Evolutionary conservation across 2,329 filamentous ascomycete genomes (phyloP).

Genomic region (Sporothrix variecibatus): DNA sequence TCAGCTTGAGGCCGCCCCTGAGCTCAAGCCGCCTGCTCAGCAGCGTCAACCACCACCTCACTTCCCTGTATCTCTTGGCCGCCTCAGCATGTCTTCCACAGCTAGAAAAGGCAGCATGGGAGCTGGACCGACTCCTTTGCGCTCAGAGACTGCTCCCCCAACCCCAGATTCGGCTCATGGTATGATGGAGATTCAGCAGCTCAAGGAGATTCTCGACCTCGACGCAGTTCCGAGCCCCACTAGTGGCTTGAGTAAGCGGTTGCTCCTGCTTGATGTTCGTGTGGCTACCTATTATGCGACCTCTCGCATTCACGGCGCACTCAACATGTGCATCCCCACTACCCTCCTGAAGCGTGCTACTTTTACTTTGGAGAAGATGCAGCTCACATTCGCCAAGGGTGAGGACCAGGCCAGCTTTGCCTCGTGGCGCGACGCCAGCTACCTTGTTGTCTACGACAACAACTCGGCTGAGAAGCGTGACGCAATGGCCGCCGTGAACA

Average conservation of each 20-base stretch:
- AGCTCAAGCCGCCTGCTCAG: slow-evolving; percentile 35
- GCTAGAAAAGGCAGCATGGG: not conserved
- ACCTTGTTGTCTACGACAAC: slow-evolving; percentile 86
- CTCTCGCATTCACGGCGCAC: slow-evolving; percentile 73
- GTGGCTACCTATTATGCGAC: slow-evolving; percentile 80
- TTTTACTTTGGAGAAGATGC: slow-evolving; percentile 84
- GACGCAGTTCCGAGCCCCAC: slow-evolving; percentile 33
- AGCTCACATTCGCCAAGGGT: slow-evolving; percentile 78
- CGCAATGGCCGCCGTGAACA: slow-evolving; percentile 76
- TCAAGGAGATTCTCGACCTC: slow-evolving; percentile 58
- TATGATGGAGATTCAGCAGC: slow-evolving; percentile 56
- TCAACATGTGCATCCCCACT: slow-evolving; percentile 94
- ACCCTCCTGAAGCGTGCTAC: slow-evolving; percentile 88
- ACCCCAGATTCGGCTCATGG: slow-evolving; percentile 49
- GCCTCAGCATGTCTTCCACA: slow-evolving; percentile 44
- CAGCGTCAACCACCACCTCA: slow-evolving; percentile 48
- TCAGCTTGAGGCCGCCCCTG: slow-evolving; percentile 44
- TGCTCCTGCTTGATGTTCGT: slow-evolving; percentile 80
- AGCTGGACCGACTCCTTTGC: slow-evolving; percentile 30
- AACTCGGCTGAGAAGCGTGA: slow-evolving; percentile 77
- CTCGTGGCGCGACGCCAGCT: slow-evolving; percentile 70
- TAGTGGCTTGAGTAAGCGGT: not conserved
- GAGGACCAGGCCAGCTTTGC: slow-evolving; percentile 72
- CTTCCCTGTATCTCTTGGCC: slow-evolving; percentile 56
- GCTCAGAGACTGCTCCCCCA: slow-evolving; percentile 57